Conservation (phyloP, 2,329 filamentous ascomycete species). For the Lomentospora prolificans region DNA sequence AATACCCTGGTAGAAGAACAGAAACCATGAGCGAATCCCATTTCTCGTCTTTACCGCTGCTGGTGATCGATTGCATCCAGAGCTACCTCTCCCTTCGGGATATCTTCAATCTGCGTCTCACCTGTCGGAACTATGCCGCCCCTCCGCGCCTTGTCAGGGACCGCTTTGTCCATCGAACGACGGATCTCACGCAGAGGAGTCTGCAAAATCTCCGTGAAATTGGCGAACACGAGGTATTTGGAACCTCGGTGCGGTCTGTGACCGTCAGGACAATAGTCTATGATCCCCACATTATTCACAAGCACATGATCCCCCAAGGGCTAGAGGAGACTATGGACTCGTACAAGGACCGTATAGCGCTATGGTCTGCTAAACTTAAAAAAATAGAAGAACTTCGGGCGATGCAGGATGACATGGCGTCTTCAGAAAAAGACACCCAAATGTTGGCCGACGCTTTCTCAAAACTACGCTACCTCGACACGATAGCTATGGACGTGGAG, state of each 20-base stretch:
- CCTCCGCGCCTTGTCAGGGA: neutral
- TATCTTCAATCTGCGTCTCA: neutral
- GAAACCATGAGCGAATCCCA: neutral
- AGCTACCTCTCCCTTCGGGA: neutral
- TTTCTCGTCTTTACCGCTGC: neutral
- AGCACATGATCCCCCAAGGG: neutral
- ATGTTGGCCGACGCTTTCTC: neutral
- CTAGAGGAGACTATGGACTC: neutral
- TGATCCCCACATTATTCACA: neutral
- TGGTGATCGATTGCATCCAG: neutral
- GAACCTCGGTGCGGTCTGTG: neutral
- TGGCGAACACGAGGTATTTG: neutral
- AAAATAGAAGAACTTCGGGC: neutral
- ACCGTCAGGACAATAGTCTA: neutral
- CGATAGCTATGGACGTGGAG: neutral
- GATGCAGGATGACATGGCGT: neutral
- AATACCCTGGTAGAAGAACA: no score
- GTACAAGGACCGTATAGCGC: neutral
- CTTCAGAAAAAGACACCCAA: neutral
- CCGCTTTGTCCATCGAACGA: neutral
- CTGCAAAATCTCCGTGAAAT: neutral
- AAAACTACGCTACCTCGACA: neutral
- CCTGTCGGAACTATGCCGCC: neutral
- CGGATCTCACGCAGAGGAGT: neutral
- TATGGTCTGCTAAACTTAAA: neutral